Base-by-base conservation (phyloP, 495 filamentous ascomycete genomes). In the Lichenothelia convexa region DNA sequence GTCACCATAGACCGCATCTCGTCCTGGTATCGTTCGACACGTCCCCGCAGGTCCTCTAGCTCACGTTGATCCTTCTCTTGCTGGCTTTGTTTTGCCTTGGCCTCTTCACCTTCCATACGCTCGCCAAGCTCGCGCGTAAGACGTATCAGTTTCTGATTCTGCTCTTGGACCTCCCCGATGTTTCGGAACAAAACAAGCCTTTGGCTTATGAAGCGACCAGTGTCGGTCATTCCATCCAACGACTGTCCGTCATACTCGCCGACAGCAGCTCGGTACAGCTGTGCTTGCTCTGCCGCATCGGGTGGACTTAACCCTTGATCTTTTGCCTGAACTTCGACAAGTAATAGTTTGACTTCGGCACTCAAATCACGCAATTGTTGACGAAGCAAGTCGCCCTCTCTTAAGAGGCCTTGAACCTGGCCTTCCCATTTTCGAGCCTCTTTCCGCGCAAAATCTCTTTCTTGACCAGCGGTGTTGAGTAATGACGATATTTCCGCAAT, bases 281-380 rank as follows among this genome's bases (percentile, higher is more conserved):
- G 70, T 8, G 58, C 42, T 13, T 62, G 62, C 44, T 80, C 72
- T 21, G 75, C 71, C 3, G 69, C 61, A 34, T 70, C 71, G 23
- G 93, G 67, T 26, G 70, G 64, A 34, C 76, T 73, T 32, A 83
- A 56, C 15, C 85, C 87, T 51, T 85, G 74, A 48, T 87, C 83
- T 19, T 70, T 61, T 17, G 77, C 66, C 39, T 89, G 73, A 21
- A 81, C 65, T 51, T 92, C 86, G 47, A 84, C 68, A 6, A 93
- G 67, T 1, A 99, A 64, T 30, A 93, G 68, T 56, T 92, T 89
- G 44, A 93, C 68, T 51, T 95, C 84, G 1, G 76, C 71, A 44
- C 83, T 84, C 15, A 93, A 65, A 59, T 95, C 89, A 18, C 89
- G 74, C n/a, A 95, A 63, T 50, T 95, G 71, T 42, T 87, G 78